These are phyloP conservation scores for Epichloe glyceriae DNA, from an alignment of 2,329 filamentous ascomycete genomes.

Conservation along the genomic window DNA sequence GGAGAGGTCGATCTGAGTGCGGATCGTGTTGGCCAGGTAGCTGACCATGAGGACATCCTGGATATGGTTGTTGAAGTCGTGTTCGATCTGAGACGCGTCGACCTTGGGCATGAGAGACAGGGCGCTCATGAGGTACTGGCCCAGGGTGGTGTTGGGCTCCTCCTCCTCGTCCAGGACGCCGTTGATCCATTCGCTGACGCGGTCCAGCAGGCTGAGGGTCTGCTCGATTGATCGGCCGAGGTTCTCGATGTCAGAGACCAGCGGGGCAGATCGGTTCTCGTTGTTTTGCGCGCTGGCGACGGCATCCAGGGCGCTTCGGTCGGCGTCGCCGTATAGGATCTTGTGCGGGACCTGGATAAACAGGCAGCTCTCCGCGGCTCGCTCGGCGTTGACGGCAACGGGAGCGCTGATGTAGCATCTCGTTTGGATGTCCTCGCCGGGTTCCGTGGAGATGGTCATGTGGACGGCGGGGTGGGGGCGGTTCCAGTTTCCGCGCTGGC, in stretches of 20 bases:
- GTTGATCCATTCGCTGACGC: constrained; percentile 83
- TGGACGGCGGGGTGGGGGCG: constrained; percentile 96
- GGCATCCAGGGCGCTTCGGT: constrained; percentile 58
- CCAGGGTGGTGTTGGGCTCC: constrained; percentile 77
- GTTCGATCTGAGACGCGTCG: constrained; percentile 77
- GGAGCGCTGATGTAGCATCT: constrained; percentile 91
- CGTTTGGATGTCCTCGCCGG: constrained; percentile 79
- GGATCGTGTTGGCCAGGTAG: constrained; percentile 96
- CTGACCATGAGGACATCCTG: constrained; percentile 97
- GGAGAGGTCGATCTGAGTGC: constrained; percentile 95
- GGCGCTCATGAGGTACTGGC: constrained; percentile 90
- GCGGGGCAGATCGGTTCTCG: constrained; percentile 58
- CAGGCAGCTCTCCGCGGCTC: constrained; percentile 87
- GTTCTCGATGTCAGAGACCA: constrained; percentile 81
- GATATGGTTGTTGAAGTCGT: constrained; percentile 99
- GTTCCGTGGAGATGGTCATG: constrained; percentile 82
- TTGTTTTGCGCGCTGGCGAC: constrained; percentile 70
- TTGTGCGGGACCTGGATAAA: constrained; percentile 97
- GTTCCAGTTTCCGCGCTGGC: constrained; percentile 92
- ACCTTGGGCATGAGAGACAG: constrained; percentile 92
- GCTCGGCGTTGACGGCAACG: constrained; percentile 87
- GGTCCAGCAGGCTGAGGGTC: constrained; percentile 78
- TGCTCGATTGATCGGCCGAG: constrained; percentile 78
- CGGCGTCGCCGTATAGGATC: constrained; percentile 71
- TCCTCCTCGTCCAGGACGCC: constrained; percentile 89